A percentile compares a stretch with the other conserved stretches of the same genome.
These are phyloP conservation scores for Leishmania amazonensis DNA, from an alignment of 208 protist genomes.

Conservation along the genomic window DNA sequence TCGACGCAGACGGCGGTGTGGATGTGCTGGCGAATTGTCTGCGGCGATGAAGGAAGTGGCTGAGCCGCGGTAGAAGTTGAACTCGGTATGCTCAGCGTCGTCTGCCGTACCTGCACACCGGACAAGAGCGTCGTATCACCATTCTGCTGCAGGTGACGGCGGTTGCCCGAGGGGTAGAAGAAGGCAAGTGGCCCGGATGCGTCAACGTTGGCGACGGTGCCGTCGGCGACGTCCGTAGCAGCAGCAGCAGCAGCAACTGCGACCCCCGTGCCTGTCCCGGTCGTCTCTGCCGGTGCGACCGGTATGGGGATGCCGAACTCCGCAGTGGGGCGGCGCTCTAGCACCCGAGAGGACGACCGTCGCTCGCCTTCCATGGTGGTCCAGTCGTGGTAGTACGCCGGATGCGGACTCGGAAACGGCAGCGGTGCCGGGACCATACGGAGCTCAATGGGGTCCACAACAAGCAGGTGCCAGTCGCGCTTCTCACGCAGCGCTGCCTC, in stretches of 20 bases:
- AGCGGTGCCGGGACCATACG: constrained; percentile 38
- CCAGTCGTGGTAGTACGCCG: constrained; percentile 61
- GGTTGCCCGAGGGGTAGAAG: constrained; percentile 31
- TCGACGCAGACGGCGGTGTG: constrained; percentile 57
- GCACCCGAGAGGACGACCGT: not conserved
- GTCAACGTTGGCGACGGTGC: constrained; percentile 1
- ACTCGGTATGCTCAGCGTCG: constrained; percentile 19
- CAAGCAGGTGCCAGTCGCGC: constrained; percentile 53
- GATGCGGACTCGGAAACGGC: constrained; percentile 60
- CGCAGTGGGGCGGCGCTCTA: constrained; percentile 9
- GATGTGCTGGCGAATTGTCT: constrained; percentile 34
- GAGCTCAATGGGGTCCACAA: constrained; percentile 61
- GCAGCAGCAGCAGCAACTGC: not conserved
- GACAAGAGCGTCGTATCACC: constrained; percentile 66
- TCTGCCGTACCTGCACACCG: not conserved
- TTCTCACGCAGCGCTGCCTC: constrained; percentile 32
- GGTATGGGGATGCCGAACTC: constrained; percentile 7
- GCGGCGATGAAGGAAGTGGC: constrained; percentile 1
- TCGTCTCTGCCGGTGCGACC: not conserved
- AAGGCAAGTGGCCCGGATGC: constrained; percentile 3
- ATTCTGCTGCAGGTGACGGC: constrained; percentile 61
- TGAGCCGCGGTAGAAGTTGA: not conserved
- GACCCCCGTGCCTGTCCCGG: not conserved
- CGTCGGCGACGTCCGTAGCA: not conserved
- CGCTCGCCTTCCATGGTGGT: not conserved